Evolutionary conservation across 257 asterid species (phyloP).

Genomic region (Nyctanthes arbortristis): DNA sequence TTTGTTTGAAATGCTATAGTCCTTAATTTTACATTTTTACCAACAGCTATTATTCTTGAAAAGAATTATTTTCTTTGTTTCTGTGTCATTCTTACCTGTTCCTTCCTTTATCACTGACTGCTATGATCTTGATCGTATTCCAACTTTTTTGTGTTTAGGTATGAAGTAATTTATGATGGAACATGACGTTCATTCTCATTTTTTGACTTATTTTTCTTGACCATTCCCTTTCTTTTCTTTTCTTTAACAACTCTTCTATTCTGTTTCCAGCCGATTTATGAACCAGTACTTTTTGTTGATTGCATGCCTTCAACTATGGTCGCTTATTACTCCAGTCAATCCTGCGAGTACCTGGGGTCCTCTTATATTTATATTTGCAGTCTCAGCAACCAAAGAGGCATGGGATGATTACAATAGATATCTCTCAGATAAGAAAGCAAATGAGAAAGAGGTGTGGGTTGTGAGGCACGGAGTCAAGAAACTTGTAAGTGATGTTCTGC

Average conservation of each 20-base stretch:
- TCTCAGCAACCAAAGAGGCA: constrained; percentile 97
- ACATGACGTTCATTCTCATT: not conserved
- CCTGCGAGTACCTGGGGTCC: constrained; percentile 99
- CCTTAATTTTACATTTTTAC: constrained; percentile 12
- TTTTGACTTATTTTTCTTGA: not conserved
- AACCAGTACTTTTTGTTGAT: constrained; percentile 98
- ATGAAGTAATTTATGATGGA: not conserved
- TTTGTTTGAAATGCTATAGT: constrained; percentile 11
- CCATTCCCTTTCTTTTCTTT: constrained; percentile 15
- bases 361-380: constrained; percentile 94
- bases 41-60: constrained; percentile 3
- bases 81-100: not conserved
- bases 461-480: constrained; percentile 81
- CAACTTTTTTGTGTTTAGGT: not conserved
- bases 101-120: not conserved
- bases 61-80: not conserved
- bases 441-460: constrained; percentile 96
- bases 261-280: constrained; percentile 91
- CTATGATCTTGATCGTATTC: not conserved
- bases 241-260: constrained; percentile 31
- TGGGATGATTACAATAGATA: constrained; percentile 99
- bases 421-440: constrained; percentile 94
- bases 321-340: constrained; percentile 98
- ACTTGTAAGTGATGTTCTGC: constrained; percentile 54
- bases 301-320: constrained; percentile 99